phyloP scores from a whole-genome alignment of 257 asterid genomes.

The Nicotiana attenuata region DNA sequence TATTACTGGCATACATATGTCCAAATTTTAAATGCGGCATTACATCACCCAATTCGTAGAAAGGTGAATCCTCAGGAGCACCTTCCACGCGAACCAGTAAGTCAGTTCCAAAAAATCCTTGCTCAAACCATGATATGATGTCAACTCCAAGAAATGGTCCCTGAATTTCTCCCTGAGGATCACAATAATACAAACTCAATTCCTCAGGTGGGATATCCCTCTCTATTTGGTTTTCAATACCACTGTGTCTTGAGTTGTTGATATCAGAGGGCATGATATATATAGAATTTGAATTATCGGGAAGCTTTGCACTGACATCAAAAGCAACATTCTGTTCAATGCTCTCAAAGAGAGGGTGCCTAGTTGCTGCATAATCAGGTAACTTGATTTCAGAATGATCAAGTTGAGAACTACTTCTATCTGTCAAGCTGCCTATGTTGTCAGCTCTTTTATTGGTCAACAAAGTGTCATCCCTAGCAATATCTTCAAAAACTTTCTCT shows the following conservation, averaged over 20 bases:
- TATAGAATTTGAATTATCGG: slow-evolving; percentile 32
- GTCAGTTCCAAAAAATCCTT: slow-evolving; percentile 92
- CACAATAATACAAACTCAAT: slow-evolving; percentile 75
- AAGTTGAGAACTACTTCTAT: slow-evolving; percentile 26
- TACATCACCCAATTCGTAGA: slow-evolving; percentile 73
- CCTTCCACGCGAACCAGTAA: slow-evolving; percentile 74
- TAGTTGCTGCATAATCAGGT: slow-evolving; percentile 29
- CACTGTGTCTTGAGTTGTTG: slow-evolving; percentile 45
- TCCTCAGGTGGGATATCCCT: slow-evolving; percentile 56
- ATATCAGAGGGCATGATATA: slow-evolving; percentile 41
- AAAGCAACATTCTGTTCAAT: slow-evolving; percentile 34
- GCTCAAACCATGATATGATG: slow-evolving; percentile 89
- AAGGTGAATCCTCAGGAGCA: slow-evolving; percentile 66
- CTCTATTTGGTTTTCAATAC: slow-evolving; percentile 25
- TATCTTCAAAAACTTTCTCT: slow-evolving; percentile 31
- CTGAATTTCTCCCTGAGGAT: slow-evolving; percentile 88
- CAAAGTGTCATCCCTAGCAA: slow-evolving; percentile 11
- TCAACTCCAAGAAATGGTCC: slow-evolving; percentile 95
- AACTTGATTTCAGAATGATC: slow-evolving; percentile 31
- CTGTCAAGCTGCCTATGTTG: slow-evolving; percentile 21
- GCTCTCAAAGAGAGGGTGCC: slow-evolving; percentile 30
- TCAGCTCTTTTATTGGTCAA: slow-evolving; percentile 11
- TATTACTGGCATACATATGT: slow-evolving; percentile 29
- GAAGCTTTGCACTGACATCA: slow-evolving; percentile 32
- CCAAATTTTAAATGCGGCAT: slow-evolving; percentile 74